Conservation (phyloP, 345 rosid genomes). For the Populus davidiana region DNA sequence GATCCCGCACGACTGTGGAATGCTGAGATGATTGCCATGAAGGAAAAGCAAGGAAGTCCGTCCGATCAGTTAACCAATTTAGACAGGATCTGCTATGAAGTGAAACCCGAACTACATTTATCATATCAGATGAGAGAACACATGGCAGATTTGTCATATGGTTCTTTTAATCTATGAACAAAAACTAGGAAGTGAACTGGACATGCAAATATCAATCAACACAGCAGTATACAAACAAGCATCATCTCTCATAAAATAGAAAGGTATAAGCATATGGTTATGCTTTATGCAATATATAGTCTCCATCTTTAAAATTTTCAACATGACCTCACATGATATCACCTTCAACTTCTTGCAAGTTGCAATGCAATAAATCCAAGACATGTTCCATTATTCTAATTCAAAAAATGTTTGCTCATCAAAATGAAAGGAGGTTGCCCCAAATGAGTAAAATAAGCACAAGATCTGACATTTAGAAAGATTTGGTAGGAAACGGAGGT, state of each 20-base stretch:
- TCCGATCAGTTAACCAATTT: background rate
- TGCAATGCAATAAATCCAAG: background rate
- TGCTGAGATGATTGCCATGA: background rate
- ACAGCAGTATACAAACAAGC: background rate
- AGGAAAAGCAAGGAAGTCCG: background rate
- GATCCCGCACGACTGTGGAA: background rate
- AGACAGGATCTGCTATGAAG: background rate
- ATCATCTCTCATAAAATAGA: background rate
- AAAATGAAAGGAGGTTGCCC: background rate
- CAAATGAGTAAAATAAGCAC: background rate
- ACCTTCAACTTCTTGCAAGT: background rate
- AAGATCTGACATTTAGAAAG: background rate
- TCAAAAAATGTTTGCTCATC: background rate
- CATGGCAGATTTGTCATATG: background rate
- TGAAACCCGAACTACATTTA: background rate
- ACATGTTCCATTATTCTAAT: background rate
- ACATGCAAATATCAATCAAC: background rate
- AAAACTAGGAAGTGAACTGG: background rate
- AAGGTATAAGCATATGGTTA: background rate
- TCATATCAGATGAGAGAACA: background rate
- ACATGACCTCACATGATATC: background rate
- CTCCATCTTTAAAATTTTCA: background rate
- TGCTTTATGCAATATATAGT: background rate
- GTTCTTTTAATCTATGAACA: background rate
- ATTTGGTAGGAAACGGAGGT: background rate